Evolutionary conservation across 2,329 filamentous ascomycete species (phyloP).

Genomic region (Huntiella savannae): DNA sequence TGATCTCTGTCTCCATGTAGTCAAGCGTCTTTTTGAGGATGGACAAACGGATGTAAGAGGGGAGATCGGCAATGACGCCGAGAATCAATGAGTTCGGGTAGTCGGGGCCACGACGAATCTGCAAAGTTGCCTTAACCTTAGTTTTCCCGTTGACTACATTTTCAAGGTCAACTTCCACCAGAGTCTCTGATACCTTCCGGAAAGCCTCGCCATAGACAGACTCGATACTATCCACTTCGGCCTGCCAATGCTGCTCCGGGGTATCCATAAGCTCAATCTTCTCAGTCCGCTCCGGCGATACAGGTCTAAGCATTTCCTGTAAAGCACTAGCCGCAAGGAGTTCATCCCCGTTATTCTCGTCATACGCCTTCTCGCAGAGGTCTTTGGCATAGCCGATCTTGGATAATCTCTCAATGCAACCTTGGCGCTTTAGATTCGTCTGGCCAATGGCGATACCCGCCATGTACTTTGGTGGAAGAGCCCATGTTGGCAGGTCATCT

Average conservation of each 20-base stretch:
- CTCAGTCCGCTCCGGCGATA: slow-evolving; percentile 5
- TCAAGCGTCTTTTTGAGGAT: slow-evolving; percentile 59
- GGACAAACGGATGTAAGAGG: slow-evolving; percentile 84
- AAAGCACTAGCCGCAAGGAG: slow-evolving; percentile 58
- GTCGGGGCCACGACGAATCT: slow-evolving; percentile 50
- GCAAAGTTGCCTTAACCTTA: slow-evolving; percentile 35
- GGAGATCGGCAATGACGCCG: slow-evolving; percentile 50
- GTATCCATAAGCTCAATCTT: slow-evolving; percentile 29
- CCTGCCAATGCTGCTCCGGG: slow-evolving; percentile 54
- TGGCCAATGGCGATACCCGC: slow-evolving; percentile 77
- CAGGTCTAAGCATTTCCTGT: slow-evolving; percentile 32
- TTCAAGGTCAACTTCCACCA: slow-evolving; percentile 52
- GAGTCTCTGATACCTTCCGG: slow-evolving; percentile 35
- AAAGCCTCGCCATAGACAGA: slow-evolving; percentile 71
- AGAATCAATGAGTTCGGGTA: slow-evolving; percentile 60
- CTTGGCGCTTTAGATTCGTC: slow-evolving; percentile 62
- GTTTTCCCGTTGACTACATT: slow-evolving; percentile 32
- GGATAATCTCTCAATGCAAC: slow-evolving; percentile 62
- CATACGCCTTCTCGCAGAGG: slow-evolving; percentile 60
- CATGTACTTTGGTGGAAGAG: slow-evolving; percentile 75
- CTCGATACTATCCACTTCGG: slow-evolving; percentile 67
- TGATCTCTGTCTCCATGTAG: slow-evolving; percentile 49
- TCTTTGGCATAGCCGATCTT: slow-evolving; percentile 72
- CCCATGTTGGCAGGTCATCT: slow-evolving; percentile 86
- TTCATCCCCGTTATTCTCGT: slow-evolving; percentile 53